phyloP scores from a whole-genome alignment of 176 grass and related monocot species.

The Eremochloa ophiuroides region DNA sequence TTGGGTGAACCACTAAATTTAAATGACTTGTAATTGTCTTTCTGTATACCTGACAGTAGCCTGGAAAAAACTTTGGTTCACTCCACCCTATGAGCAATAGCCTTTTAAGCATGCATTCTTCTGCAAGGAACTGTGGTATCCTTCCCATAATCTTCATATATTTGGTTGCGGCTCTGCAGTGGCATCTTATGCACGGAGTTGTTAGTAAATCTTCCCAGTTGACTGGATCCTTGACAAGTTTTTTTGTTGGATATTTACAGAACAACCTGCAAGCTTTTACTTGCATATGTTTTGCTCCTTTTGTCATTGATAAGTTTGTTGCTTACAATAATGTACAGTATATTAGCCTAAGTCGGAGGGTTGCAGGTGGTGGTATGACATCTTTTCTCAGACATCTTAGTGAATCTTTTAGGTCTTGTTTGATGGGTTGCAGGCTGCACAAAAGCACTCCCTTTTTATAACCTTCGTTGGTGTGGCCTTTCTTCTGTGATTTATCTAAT shows the following conservation, averaged over 20 bases:
- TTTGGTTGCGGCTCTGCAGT: neutral
- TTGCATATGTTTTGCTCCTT: no score
- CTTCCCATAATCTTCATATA: neutral
- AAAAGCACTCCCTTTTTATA: neutral
- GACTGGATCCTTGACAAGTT: neutral
- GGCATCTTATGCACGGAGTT: neutral
- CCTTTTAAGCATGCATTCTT: slow-evolving; percentile 1
- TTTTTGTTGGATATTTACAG: slow-evolving; percentile 30
- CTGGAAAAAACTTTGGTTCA: neutral
- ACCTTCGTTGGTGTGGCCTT: neutral
- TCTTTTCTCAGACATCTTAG: neutral
- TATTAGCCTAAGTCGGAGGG: neutral
- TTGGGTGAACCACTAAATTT: neutral
- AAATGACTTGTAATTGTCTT: neutral
- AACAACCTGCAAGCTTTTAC: no score
- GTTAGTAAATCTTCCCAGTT: neutral
- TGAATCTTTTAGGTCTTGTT: neutral
- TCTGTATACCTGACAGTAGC: neutral
- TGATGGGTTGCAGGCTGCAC: slow-evolving; percentile 10
- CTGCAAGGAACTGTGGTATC: slow-evolving; percentile 10
- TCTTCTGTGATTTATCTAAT: slow-evolving; percentile 22
- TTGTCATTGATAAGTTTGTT: neutral
- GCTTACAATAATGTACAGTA: neutral
- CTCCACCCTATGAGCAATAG: neutral
- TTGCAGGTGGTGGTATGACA: neutral